These are phyloP conservation scores for Melampsora larici-populina DNA, from an alignment of 1,284 basidiomycete species.

Conservation along the genomic window DNA sequence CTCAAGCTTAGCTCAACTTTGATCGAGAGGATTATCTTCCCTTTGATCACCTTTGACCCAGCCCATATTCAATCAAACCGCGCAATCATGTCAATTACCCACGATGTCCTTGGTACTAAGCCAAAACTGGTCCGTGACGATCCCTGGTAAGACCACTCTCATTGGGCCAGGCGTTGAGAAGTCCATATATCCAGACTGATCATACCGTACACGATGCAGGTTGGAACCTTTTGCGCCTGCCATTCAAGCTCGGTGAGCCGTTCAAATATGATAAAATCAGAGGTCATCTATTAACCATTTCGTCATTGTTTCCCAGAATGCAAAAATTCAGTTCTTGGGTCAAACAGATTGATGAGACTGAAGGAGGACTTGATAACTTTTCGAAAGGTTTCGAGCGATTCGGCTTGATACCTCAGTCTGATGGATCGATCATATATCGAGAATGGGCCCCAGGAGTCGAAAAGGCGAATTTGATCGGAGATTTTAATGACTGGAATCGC, in stretches of 20 bases:
- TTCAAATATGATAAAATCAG: neutral
- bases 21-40: no score
- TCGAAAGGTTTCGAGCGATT: constrained; percentile 80
- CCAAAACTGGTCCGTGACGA: constrained; percentile 38
- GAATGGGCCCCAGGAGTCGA: constrained; percentile 93
- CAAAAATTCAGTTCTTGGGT: constrained; percentile 35
- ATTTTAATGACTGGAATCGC: constrained; percentile 92
- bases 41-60: no score
- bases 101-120: neutral
- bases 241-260: constrained; percentile 32
- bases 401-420: constrained; percentile 71
- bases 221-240: constrained; percentile 36
- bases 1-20: no score
- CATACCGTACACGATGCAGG: neutral
- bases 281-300: neutral
- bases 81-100: no score
- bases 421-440: constrained; percentile 74
- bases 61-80: no score
- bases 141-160: constrained; percentile 20
- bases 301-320: neutral
- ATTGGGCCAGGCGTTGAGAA: neutral
- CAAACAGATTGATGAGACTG: constrained; percentile 42
- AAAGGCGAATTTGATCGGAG: constrained; percentile 81
- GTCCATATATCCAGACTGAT: neutral
- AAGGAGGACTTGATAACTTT: constrained; percentile 75